Evolutionary conservation across 306 rosid genomes (phyloP).

Genomic region (Glycine tomentella): DNA sequence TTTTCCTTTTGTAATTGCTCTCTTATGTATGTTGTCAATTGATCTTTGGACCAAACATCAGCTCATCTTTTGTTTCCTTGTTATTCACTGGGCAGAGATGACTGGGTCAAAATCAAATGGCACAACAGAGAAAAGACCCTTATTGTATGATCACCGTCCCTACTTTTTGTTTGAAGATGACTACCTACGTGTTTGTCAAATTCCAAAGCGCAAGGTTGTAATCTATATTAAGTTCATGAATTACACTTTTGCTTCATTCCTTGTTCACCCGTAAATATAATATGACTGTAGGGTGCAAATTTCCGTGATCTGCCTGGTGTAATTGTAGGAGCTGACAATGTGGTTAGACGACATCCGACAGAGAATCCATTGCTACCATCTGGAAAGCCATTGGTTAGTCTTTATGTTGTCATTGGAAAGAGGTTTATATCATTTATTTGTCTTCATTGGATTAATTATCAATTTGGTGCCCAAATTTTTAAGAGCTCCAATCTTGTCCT

Average conservation of each 20-base stretch:
- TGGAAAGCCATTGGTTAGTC: slow-evolving; percentile 82
- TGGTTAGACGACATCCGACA: slow-evolving; percentile 68
- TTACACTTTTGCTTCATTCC: slow-evolving; percentile 37
- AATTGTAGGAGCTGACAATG: slow-evolving; percentile 84
- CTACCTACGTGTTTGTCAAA: slow-evolving; percentile 79
- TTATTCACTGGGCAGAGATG: slow-evolving; percentile 69
- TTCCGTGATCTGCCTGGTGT: slow-evolving; percentile 95
- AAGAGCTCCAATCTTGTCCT: no score
- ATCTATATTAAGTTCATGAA: slow-evolving; percentile 27
- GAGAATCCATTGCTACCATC: slow-evolving; percentile 68
- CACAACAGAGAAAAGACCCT: slow-evolving; percentile 35
- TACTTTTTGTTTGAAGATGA: slow-evolving; percentile 63
- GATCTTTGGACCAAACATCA: slow-evolving; percentile 37
- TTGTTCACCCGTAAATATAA: slow-evolving; percentile 31
- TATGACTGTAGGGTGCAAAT: slow-evolving; percentile 80
- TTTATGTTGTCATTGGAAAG: slow-evolving; percentile 28
- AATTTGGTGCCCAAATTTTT: no score
- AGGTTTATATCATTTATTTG: slow-evolving; percentile 20
- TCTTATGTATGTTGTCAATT: slow-evolving; percentile 12
- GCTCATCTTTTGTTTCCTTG: slow-evolving; percentile 12
- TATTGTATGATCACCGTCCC: slow-evolving; percentile 80
- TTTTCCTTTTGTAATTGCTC: slow-evolving; percentile 22
- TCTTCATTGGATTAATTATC: not conserved
- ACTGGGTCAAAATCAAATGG: slow-evolving; percentile 57
- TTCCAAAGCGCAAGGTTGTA: slow-evolving; percentile 88